These are phyloP conservation scores for Rhizoclosmatium globosum DNA, from an alignment of 192 early-diverging fungal genomes.

Conservation along the genomic window DNA sequence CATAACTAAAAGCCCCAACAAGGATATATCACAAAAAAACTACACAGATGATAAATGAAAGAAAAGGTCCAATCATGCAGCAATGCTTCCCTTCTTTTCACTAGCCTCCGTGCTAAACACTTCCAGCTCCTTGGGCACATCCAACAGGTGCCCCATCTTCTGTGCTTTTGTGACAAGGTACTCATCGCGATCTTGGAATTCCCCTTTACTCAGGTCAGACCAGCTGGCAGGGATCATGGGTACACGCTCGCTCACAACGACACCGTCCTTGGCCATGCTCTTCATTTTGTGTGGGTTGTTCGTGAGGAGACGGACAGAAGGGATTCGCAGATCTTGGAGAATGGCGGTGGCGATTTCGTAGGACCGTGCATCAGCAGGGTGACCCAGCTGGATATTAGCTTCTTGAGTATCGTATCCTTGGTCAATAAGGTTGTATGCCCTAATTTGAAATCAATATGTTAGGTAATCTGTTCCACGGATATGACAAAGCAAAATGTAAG, in stretches of 20 bases:
- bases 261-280: slow-evolving; percentile 71
- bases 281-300: slow-evolving; percentile 96
- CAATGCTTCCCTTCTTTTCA: no score
- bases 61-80: no score
- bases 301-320: slow-evolving; percentile 82
- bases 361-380: slow-evolving; percentile 89
- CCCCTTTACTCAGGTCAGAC: slow-evolving; percentile 45
- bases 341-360: slow-evolving; percentile 91
- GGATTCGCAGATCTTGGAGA: slow-evolving; percentile 78
- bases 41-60: no score
- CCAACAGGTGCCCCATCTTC: slow-evolving; percentile 89
- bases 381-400: slow-evolving; percentile 88
- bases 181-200: slow-evolving; percentile 72
- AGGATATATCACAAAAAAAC: no score
- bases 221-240: slow-evolving; percentile 91
- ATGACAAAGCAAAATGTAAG: not conserved
- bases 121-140: slow-evolving; percentile 54
- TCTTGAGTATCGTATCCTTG: slow-evolving; percentile 92
- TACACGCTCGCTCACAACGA: slow-evolving; percentile 81
- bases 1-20: no score
- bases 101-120: no score
- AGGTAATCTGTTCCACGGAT: not conserved
- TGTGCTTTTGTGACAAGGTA: slow-evolving; percentile 89
- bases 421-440: slow-evolving; percentile 97
- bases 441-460: no score